phyloP scores from a whole-genome alignment of 495 filamentous ascomycete genomes.

The Podospora fimiseda region DNA sequence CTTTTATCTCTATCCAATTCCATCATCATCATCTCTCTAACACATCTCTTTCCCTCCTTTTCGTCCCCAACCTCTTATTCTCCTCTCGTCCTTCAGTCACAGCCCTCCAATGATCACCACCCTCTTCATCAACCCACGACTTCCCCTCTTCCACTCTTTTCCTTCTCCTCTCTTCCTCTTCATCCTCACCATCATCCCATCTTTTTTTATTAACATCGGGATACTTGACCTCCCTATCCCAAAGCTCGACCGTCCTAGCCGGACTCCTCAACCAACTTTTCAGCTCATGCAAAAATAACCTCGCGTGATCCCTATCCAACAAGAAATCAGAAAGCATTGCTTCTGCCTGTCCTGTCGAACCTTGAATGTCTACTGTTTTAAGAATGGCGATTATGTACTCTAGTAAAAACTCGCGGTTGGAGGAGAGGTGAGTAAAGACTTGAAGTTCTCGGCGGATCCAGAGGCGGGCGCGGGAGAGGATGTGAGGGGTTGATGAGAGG shows the following conservation, averaged over 20 bases:
- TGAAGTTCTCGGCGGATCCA: conserved; percentile 86
- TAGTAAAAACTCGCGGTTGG: conserved; percentile 80
- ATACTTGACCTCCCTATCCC: conserved; percentile 82
- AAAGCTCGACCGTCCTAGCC: conserved; percentile 58
- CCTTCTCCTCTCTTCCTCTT: not conserved
- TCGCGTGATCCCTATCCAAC: conserved; percentile 61
- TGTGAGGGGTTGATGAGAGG: conserved; percentile 56
- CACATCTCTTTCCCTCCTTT: conserved; percentile 3
- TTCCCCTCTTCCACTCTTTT: not conserved
- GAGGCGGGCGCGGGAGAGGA: conserved; percentile 74
- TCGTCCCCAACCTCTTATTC: conserved; percentile 4
- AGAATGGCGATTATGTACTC: conserved; percentile 86
- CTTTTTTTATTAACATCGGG: conserved; percentile 6
- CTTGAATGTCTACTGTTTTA: conserved; percentile 84
- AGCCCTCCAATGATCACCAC: conserved; percentile 20
- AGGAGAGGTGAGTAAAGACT: conserved; percentile 70
- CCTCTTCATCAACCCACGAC: conserved; percentile 3
- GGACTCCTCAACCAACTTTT: conserved; percentile 76
- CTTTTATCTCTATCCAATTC: not conserved
- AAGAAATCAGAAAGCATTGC: conserved; percentile 83
- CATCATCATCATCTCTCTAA: not conserved
- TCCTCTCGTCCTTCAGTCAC: not conserved
- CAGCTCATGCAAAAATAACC: conserved; percentile 80
- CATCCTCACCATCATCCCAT: not conserved
- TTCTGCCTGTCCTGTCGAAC: conserved; percentile 68